Conservation (phyloP, 1,139 yeast species). For the Candida frijolesensis region DNA sequence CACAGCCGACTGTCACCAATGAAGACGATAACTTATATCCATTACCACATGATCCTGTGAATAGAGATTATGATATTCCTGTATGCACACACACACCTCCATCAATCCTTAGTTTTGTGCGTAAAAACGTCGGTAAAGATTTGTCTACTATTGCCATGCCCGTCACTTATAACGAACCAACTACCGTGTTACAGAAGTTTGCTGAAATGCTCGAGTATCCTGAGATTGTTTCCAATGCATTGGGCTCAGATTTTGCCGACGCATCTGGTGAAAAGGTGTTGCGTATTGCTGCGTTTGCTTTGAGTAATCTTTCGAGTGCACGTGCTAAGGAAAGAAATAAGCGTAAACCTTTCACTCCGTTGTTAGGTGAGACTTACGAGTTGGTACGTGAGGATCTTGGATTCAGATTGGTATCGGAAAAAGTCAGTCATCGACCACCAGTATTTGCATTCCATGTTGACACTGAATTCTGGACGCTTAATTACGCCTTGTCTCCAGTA, state of each 20-base stretch:
- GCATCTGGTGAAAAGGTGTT: conserved; percentile 62
- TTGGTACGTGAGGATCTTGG: conserved; percentile 78
- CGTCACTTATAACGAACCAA: conserved; percentile 89
- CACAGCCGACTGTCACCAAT: conserved; percentile 17
- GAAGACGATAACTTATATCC: conserved; percentile 59
- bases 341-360: conserved; percentile 91
- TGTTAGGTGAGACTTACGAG: conserved; percentile 86
- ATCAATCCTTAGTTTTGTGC: conserved; percentile 71
- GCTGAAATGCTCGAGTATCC: conserved; percentile 82
- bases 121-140: conserved; percentile 93
- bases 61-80: conserved; percentile 64
- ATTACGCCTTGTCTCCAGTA: conserved; percentile 74
- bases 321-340: conserved; percentile 73
- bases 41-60: conserved; percentile 53
- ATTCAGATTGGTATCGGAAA: conserved; percentile 70
- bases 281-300: conserved; percentile 80
- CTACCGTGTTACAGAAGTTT: conserved; percentile 75
- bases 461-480: conserved; percentile 71
- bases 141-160: conserved; percentile 89
- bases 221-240: conserved; percentile 64
- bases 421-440: conserved; percentile 81
- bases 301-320: conserved; percentile 68
- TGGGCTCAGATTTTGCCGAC: conserved; percentile 36
- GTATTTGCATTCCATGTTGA: conserved; percentile 82
- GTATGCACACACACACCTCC: conserved; percentile 73